Conservation (phyloP, 225 moss, liverwort and hornwort species). For the Climacium dendroides region DNA sequence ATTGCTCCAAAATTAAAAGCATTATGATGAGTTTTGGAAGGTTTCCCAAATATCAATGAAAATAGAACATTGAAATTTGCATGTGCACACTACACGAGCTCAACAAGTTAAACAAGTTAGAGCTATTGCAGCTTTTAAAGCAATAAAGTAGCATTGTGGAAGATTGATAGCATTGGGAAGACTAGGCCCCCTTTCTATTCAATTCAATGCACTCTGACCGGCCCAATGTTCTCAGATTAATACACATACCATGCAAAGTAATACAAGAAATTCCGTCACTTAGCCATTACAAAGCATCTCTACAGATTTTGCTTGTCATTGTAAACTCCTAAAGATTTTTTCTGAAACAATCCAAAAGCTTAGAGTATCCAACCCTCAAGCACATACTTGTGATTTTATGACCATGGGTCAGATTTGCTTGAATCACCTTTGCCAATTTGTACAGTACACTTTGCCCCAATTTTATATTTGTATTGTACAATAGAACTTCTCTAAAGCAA, state of each 20-base stretch:
- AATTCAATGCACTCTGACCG: background rate
- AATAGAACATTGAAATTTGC: background rate
- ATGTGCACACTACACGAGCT: rapidly evolving
- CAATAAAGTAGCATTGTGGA: background rate
- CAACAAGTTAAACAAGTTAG: background rate
- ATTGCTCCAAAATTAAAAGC: background rate
- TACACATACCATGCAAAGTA: too few species aligned
- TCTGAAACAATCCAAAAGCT: background rate
- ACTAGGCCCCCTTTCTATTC: too few species aligned
- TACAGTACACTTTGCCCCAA: background rate
- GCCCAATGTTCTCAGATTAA: background rate
- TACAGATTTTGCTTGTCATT: background rate
- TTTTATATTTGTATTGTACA: too few species aligned
- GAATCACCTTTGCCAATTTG: background rate
- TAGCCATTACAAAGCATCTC: background rate
- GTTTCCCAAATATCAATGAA: background rate
- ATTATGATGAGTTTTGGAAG: background rate
- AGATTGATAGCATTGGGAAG: rapidly evolving
- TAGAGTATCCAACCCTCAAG: too few species aligned
- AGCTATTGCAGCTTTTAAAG: background rate
- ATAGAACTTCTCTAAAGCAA: too few species aligned
- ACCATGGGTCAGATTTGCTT: background rate
- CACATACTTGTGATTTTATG: background rate
- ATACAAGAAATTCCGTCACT: background rate
- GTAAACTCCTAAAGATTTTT: background rate